Percentiles rank a stretch among this genome's conserved stretches.
phyloP scores from a whole-genome alignment of 1,284 basidiomycete genomes.

The Sporisorium exsertum region DNA sequence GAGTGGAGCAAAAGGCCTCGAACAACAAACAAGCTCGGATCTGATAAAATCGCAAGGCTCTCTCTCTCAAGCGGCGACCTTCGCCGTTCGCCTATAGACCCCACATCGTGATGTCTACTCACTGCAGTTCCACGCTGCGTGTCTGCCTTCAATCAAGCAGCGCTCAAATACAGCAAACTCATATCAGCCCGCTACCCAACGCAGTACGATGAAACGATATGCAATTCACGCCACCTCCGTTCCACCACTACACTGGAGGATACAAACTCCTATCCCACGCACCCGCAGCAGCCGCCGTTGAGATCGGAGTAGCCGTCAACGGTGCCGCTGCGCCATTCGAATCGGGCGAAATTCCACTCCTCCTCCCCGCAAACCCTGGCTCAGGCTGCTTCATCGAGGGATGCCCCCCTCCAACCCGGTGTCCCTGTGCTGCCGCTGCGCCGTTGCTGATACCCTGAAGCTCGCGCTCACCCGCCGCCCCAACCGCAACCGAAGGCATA shows the following conservation, averaged over 20 bases:
- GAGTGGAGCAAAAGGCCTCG: conserved; percentile 4
- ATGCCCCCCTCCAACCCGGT: background rate
- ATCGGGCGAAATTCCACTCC: background rate
- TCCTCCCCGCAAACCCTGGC: background rate
- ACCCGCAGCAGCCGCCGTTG: conserved; percentile 25
- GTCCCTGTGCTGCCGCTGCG: conserved; percentile 4
- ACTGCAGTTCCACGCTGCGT: background rate
- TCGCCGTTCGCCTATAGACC: too few relatives aligned
- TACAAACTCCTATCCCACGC: conserved; percentile 31
- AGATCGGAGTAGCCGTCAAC: conserved; percentile 34
- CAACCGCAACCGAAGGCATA: conserved; percentile 9
- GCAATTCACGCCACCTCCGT: background rate
- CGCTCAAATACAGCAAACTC: background rate
- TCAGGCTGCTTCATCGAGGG: background rate
- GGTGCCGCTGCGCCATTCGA: background rate
- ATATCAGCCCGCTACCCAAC: background rate
- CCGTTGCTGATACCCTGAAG: conserved; percentile 26
- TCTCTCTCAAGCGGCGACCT: too few relatives aligned
- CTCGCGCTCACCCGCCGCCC: conserved; percentile 19
- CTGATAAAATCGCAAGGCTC: background rate
- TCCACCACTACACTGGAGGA: conserved; percentile 16
- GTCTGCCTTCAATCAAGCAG: background rate
- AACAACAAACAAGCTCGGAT: background rate
- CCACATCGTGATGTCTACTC: too few relatives aligned
- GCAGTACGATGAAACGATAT: background rate